phyloP scores from a whole-genome alignment of 1,284 basidiomycete species.

The Ceratobasidium sp. region DNA sequence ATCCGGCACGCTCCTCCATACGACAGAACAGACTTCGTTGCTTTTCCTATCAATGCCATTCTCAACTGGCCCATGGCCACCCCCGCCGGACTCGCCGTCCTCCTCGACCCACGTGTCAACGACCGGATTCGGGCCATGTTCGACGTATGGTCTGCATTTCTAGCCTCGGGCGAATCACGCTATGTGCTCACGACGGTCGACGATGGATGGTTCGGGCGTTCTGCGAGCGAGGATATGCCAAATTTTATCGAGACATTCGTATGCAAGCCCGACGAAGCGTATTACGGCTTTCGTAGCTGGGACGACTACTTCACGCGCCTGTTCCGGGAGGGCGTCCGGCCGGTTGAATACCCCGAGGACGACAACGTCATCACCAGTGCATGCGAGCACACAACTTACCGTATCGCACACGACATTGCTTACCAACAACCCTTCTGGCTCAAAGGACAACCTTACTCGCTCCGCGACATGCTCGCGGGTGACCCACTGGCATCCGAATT shows the following conservation, averaged over 20 bases:
- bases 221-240: constrained; percentile 51
- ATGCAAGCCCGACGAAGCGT: constrained; percentile 55
- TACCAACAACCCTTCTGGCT: constrained; percentile 62
- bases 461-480: constrained; percentile 60
- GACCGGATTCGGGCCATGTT: constrained; percentile 34
- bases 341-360: constrained; percentile 55
- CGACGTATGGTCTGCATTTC: constrained; percentile 55
- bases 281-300: constrained; percentile 58
- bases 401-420: constrained; percentile 57
- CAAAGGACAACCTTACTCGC: constrained; percentile 64
- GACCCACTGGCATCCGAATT: constrained; percentile 58
- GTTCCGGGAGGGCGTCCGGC: constrained; percentile 52
- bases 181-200: constrained; percentile 53
- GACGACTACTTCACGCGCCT: constrained; percentile 58
- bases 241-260: constrained; percentile 56
- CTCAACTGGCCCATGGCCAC: constrained; percentile 38
- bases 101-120: constrained; percentile 29
- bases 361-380: constrained; percentile 56
- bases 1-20: constrained; percentile 60
- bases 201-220: constrained; percentile 56
- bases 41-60: constrained; percentile 63
- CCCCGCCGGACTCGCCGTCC: constrained; percentile 2
- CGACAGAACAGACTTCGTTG: constrained; percentile 60
- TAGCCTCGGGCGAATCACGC: constrained; percentile 55
- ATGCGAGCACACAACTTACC: constrained; percentile 46